phyloP scores from a whole-genome alignment of 371 early-diverging fungal genomes.

The Rhizopus sp. region DNA sequence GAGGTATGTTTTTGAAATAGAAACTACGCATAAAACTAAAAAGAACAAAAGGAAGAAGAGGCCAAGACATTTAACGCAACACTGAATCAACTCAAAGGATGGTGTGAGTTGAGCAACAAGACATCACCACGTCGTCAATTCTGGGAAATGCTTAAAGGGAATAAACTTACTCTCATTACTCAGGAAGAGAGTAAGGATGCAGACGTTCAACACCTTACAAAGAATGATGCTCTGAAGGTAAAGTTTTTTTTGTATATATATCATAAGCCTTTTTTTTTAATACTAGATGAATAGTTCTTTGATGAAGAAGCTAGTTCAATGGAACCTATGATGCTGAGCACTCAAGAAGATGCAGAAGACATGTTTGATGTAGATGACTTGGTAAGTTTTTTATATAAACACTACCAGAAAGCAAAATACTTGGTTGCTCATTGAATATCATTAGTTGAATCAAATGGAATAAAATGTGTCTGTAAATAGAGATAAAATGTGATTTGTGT shows the following conservation, averaged over 20 bases:
- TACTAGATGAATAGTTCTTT: neutral
- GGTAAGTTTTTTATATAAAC: conserved; percentile 7
- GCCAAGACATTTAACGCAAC: conserved; percentile 45
- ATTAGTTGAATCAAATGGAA: too few relatives aligned
- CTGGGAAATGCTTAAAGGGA: conserved; percentile 38
- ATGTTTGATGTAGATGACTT: conserved; percentile 19
- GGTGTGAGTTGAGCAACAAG: conserved; percentile 22
- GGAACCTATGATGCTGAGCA: neutral
- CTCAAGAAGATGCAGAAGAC: conserved; percentile 7
- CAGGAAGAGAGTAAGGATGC: conserved; percentile 40
- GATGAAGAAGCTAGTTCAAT: neutral
- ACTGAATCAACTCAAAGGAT: conserved; percentile 29
- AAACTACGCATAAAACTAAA: neutral
- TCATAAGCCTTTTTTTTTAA: neutral
- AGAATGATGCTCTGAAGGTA: conserved; percentile 37
- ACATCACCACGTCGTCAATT: conserved; percentile 29
- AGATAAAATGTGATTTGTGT: too few relatives aligned
- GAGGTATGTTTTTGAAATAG: conserved; percentile 19
- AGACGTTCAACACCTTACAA: conserved; percentile 16
- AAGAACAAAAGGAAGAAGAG: conserved; percentile 36
- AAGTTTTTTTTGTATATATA: neutral
- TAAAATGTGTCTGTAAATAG: too few relatives aligned
- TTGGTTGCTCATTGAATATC: too few relatives aligned
- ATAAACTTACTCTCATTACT: conserved; percentile 38
- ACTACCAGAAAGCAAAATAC: too few relatives aligned